A percentile compares a stretch with the other conserved stretches of the same genome.
phyloP scores from a whole-genome alignment of 177 flowering plant genomes.

The Vitis hybrid region DNA sequence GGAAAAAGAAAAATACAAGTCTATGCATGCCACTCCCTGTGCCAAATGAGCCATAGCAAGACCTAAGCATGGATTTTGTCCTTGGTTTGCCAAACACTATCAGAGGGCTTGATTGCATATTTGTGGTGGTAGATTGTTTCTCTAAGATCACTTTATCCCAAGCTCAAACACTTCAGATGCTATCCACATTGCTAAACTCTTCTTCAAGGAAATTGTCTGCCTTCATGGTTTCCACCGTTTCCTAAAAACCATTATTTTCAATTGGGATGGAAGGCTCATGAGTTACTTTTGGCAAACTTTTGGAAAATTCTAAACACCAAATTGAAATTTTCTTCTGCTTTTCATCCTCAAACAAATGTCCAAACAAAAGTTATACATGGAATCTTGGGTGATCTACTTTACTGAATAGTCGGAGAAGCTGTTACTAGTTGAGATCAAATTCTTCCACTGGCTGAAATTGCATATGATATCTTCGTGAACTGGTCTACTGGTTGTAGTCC shows the following conservation, averaged over 20 bases:
- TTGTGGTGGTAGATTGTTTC: slow-evolving; percentile 21
- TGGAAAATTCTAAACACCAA: too few species aligned
- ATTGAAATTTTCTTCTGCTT: neutral
- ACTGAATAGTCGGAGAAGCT: too few species aligned
- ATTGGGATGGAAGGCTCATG: too few species aligned
- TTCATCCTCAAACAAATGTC: slow-evolving; percentile 13
- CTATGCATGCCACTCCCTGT: slow-evolving; percentile 13
- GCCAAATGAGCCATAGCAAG: slow-evolving; percentile 4
- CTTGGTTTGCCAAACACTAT: slow-evolving; percentile 7
- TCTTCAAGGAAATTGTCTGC: neutral
- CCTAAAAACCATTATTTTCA: too few species aligned
- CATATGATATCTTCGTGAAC: neutral
- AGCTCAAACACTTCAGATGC: slow-evolving; percentile 9
- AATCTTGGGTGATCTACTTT: too few species aligned
- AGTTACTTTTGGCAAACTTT: too few species aligned
- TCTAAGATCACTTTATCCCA: slow-evolving; percentile 20
- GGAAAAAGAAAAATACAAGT: slow-evolving; percentile 7
- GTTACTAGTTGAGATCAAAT: too few species aligned
- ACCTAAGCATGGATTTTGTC: slow-evolving; percentile 20
- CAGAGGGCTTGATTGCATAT: slow-evolving; percentile 6
- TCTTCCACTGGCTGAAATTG: slow-evolving; percentile 8
- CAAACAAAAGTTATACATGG: too few species aligned
- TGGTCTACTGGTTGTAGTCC: neutral
- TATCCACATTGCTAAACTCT: neutral
- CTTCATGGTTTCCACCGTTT: too few species aligned